Percentiles rank a stretch among this genome's conserved stretches.
phyloP scores from a whole-genome alignment of 1,284 basidiomycete species.

The Ustilago tritici region DNA sequence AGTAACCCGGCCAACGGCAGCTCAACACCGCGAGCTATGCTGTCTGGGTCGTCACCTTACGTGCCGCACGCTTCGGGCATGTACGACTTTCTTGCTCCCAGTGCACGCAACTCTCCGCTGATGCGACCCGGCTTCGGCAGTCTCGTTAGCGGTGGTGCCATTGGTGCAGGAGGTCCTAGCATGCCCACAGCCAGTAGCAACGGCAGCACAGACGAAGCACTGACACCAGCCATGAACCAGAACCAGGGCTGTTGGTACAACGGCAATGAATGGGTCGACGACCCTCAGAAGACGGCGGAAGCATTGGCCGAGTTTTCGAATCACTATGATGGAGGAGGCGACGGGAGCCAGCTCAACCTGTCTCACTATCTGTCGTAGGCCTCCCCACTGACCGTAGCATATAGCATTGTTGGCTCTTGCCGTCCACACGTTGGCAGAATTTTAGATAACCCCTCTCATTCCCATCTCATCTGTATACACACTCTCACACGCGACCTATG shows the following conservation, averaged over 20 bases:
- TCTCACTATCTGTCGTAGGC: constrained; percentile 41
- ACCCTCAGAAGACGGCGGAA: constrained; percentile 53
- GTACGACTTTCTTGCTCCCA: constrained; percentile 49
- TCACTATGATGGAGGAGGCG: constrained; percentile 30
- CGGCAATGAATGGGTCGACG: constrained; percentile 51
- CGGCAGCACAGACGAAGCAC: constrained; percentile 48
- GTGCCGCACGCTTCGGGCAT: constrained; percentile 44
- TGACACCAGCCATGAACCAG: constrained; percentile 50
- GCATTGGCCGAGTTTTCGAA: constrained; percentile 46
- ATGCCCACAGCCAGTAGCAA: constrained; percentile 47
- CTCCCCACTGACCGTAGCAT: not conserved
- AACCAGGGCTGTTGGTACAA: constrained; percentile 45
- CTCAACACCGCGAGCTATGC: constrained; percentile 37
- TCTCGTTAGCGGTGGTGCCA: not conserved
- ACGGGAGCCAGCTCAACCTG: constrained; percentile 39
- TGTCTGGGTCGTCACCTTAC: constrained; percentile 41
- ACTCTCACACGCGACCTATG: not conserved
- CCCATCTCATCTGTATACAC: constrained; percentile 3
- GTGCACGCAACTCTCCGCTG: constrained; percentile 48
- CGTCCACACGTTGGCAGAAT: not conserved
- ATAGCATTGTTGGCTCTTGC: not conserved
- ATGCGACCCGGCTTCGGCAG: constrained; percentile 28
- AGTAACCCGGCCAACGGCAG: constrained; percentile 41
- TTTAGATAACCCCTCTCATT: not conserved
- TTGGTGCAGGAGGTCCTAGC: constrained; percentile 4